Evolutionary conservation across 164 flowering plant species (phyloP).

Genomic region (Piper betle): DNA sequence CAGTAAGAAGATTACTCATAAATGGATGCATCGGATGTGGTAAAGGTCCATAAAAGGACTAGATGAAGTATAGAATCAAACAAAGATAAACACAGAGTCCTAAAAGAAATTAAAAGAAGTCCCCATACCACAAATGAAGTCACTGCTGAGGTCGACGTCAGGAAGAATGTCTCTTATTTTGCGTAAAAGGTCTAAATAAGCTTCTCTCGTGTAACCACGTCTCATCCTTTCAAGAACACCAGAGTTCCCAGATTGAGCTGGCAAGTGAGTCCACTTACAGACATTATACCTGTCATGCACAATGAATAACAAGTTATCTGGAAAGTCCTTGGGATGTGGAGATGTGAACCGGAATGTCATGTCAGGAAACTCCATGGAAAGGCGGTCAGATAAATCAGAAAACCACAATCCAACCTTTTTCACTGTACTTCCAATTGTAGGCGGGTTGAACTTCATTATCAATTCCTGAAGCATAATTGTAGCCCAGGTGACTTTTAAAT

Average conservation of each 20-base stretch:
- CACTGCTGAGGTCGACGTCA: conserved; percentile 81
- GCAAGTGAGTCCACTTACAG: conserved; percentile 85
- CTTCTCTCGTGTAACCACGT: conserved; percentile 81
- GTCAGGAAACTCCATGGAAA: conserved; percentile 77
- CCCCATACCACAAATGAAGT: conserved; percentile 92
- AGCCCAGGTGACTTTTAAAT: too few relatives aligned
- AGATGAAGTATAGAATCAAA: background rate
- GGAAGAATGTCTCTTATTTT: conserved; percentile 70
- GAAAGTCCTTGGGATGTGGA: conserved; percentile 96
- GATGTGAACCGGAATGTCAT: conserved; percentile 96
- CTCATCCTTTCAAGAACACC: conserved; percentile 86
- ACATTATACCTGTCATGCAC: conserved; percentile 81
- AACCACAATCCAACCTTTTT: conserved; percentile 74
- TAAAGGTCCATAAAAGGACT: too few relatives aligned
- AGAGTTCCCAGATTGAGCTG: conserved; percentile 87
- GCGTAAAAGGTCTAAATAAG: conserved; percentile 81
- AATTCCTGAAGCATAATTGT: conserved; percentile 63
- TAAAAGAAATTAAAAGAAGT: background rate
- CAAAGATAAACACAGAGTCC: background rate
- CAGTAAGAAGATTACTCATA: too few relatives aligned
- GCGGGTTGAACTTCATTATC: conserved; percentile 54
- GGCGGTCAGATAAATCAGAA: conserved; percentile 74
- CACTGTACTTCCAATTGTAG: conserved; percentile 51
- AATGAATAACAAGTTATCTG: conserved; percentile 70
- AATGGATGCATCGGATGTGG: too few relatives aligned